Evolutionary conservation across 2,329 filamentous ascomycete genomes (phyloP), one percentile per base, ranked within the genome.

Genomic region (Zymoseptoria ardabiliae): DNA sequence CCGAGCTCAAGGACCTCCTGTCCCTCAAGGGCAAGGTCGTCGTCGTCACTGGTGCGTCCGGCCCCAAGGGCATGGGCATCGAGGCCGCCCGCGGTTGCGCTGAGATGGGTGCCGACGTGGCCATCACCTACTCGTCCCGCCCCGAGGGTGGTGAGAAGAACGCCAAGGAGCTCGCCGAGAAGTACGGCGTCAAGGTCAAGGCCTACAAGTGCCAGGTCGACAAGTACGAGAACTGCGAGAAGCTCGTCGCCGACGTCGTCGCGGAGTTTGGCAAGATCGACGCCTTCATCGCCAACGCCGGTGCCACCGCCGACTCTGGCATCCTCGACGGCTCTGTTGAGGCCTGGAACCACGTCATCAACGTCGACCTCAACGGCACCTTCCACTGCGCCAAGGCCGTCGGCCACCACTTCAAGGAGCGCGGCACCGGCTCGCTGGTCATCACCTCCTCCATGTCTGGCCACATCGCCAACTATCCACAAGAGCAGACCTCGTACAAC

Each of bases 341-440:
- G 70, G 88, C 90, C 71, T 85, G 85, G 71, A 85, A 91, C 72
- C 83, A 85, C 74, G 90, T 96, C 79, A 81, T 96, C 74, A 83
- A 88, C 68, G 87, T 93, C 70, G 95, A 97, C 75, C 81, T 96
- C 67, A 94, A 86, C n/a, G 92, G 91, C 11, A 85, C 82, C 25
- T 90, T 91, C 76, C 85, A 92, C 82, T 95, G 90, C 63, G 90
- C 91, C 23, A 90, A 93, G 78, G 90, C 90, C 20, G 89, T 90
- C n/a, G 92, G 91, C 35, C 82, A 86, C 58, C 88, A 94, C 76
- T 87, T 87, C 81, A 85, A 85, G 75, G 77, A 86, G 75, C 81
- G 82, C 62, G 82, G 83, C 67, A 85, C 78, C 10, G 85, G 85
- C 54, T 83, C 80, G 62, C 81, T 88, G 71, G 78, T 88, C 74